These are phyloP conservation scores for Niveomyces coronatus DNA, from an alignment of 2,329 filamentous ascomycete genomes.

Conservation along the genomic window DNA sequence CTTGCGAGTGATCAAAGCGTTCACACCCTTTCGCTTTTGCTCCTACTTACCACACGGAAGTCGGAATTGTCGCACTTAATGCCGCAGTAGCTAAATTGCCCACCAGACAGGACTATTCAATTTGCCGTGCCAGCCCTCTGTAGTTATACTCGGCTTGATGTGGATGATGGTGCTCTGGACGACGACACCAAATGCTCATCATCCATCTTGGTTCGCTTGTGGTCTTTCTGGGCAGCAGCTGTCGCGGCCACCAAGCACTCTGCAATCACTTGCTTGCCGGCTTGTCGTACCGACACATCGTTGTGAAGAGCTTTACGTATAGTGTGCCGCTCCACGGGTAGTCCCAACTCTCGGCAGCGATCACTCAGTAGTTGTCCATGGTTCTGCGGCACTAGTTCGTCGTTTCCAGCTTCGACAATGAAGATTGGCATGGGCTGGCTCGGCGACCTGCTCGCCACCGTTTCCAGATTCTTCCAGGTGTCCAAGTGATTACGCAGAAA, in stretches of 20 bases:
- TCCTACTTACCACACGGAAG: no score
- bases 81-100: no score
- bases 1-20: no score
- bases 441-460: constrained; percentile 24
- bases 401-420: constrained; percentile 46
- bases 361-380: constrained; percentile 37
- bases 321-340: constrained; percentile 33
- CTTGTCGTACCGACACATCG: constrained; percentile 38
- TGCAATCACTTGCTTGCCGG: constrained; percentile 34
- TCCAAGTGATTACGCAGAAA: constrained; percentile 59
- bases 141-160: no score
- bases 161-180: no score
- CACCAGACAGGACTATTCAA: no score
- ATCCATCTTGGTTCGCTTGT: no score
- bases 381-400: constrained; percentile 46
- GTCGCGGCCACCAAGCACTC: constrained; percentile 27
- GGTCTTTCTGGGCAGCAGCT: constrained; percentile 2
- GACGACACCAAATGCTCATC: no score
- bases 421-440: constrained; percentile 27
- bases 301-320: constrained; percentile 45
- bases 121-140: no score
- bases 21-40: no score
- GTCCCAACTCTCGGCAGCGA: constrained; percentile 35
- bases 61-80: no score
- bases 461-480: constrained; percentile 39